Evolutionary conservation across 805 yeast genomes (phyloP).

Genomic region (Candida nonsorbophila): DNA sequence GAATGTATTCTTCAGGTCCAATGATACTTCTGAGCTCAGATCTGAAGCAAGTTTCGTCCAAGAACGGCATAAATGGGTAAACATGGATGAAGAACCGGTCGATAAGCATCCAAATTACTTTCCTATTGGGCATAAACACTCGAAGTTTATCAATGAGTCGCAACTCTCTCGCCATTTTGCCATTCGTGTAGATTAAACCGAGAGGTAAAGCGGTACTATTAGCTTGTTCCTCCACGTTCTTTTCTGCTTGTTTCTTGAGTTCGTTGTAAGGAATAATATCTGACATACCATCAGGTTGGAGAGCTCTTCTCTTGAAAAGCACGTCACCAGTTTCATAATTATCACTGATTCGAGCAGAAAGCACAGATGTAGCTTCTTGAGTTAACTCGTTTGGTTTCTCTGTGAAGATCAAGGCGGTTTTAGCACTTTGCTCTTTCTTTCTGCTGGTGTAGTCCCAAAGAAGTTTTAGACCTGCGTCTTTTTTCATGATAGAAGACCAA

Average conservation of each 20-base stretch:
- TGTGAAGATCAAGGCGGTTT: conserved; percentile 19
- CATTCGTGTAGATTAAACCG: conserved; percentile 30
- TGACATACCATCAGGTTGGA: conserved; percentile 29
- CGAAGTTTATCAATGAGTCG: conserved; percentile 28
- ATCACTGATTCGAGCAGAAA: conserved; percentile 10
- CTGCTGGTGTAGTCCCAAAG: conserved; percentile 26
- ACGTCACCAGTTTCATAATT: conserved; percentile 12
- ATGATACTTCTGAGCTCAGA: conserved; percentile 24
- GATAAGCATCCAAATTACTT: conserved; percentile 35
- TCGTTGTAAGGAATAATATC: conserved; percentile 27
- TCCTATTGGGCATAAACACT: conserved; percentile 31
- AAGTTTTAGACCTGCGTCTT: conserved; percentile 25
- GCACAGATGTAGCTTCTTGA: conserved; percentile 16
- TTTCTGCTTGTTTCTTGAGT: conserved; percentile 12
- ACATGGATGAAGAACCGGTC: conserved; percentile 37
- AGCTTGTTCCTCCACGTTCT: conserved; percentile 8
- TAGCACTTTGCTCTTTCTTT: conserved; percentile 13
- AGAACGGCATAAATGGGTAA: conserved; percentile 45
- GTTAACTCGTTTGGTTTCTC: conserved; percentile 13
- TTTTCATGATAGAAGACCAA: conserved; percentile 31
- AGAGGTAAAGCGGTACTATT: conserved; percentile 17
- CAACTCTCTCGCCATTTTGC: conserved; percentile 22
- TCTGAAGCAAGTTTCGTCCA: conserved; percentile 34
- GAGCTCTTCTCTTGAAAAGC: conserved; percentile 22
- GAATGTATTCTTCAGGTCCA: conserved; percentile 23